Conservation (phyloP, 257 asterid genomes). For the Solanum bulbocastanum region DNA sequence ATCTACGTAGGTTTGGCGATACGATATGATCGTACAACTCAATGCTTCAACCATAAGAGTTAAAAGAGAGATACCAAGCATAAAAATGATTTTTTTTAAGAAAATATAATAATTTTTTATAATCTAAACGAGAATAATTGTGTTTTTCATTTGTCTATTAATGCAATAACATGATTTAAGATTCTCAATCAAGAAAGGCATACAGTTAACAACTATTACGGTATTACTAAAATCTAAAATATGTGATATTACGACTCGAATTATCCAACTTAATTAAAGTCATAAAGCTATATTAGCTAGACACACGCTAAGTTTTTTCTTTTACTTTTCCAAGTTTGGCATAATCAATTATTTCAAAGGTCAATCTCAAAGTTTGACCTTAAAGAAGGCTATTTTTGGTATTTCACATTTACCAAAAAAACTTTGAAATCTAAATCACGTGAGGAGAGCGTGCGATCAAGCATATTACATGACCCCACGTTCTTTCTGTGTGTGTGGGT, state of each 20-base stretch:
- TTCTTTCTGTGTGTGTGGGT: conserved; percentile 11
- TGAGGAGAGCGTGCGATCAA: conserved; percentile 7
- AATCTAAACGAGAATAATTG: neutral
- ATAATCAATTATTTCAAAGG: neutral
- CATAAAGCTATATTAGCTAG: neutral
- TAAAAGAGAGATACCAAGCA: neutral
- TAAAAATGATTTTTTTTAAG: accelerated
- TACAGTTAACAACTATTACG: accelerated
- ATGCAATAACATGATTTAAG: neutral
- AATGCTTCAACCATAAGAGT: neutral
- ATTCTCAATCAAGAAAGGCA: neutral
- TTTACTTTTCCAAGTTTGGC: neutral
- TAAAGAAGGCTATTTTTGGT: neutral
- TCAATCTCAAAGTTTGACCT: neutral
- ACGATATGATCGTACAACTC: accelerated
- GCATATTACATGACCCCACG: conserved; percentile 17
- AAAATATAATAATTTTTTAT: neutral
- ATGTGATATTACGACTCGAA: neutral
- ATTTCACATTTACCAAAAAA: neutral
- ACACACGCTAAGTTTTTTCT: neutral
- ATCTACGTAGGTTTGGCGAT: neutral
- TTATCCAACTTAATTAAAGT: neutral
- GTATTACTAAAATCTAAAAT: neutral
- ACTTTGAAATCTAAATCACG: neutral
- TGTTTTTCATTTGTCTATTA: no score